Conservation (phyloP, 2,329 filamentous ascomycete genomes). For the Ramularia endophylla region DNA sequence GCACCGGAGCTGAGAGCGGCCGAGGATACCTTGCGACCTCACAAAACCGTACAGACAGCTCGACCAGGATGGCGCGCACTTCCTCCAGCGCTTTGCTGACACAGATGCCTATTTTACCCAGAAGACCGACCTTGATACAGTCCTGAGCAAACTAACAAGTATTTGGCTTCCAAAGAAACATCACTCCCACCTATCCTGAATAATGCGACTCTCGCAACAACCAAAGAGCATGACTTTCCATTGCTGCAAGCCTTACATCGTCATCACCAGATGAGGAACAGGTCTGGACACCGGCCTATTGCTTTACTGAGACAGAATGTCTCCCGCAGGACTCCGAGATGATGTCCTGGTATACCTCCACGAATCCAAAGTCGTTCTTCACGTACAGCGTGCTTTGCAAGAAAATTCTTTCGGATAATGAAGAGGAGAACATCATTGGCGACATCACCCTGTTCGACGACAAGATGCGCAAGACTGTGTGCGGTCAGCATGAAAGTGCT, state of each 20-base stretch:
- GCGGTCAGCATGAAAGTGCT: constrained; percentile 37
- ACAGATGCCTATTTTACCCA: constrained; percentile 14
- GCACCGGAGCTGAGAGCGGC: no score
- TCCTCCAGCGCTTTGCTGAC: constrained; percentile 8
- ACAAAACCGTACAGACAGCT: no score
- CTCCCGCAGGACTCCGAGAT: constrained; percentile 55
- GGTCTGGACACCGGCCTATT: constrained; percentile 58
- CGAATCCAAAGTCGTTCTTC: constrained; percentile 48
- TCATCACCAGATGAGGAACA: constrained; percentile 33
- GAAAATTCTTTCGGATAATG: constrained; percentile 47
- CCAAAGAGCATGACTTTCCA: constrained; percentile 23
- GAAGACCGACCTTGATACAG: constrained; percentile 19
- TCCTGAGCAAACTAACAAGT: constrained; percentile 17
- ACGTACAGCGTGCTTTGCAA: constrained; percentile 48
- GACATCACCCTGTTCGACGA: constrained; percentile 38
- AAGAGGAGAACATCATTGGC: constrained; percentile 32
- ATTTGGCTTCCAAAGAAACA: constrained; percentile 19
- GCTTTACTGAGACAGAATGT: constrained; percentile 62
- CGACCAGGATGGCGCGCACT: constrained; percentile 16
- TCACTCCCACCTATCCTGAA: constrained; percentile 11
- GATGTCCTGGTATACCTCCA: constrained; percentile 54
- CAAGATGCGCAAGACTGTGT: constrained; percentile 41
- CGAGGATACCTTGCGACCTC: no score
- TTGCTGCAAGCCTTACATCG: constrained; percentile 24
- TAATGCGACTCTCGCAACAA: constrained; percentile 14